Base-by-base conservation (phyloP, 352 stramenopile genomes). In the Phytophthora tubulina region DNA sequence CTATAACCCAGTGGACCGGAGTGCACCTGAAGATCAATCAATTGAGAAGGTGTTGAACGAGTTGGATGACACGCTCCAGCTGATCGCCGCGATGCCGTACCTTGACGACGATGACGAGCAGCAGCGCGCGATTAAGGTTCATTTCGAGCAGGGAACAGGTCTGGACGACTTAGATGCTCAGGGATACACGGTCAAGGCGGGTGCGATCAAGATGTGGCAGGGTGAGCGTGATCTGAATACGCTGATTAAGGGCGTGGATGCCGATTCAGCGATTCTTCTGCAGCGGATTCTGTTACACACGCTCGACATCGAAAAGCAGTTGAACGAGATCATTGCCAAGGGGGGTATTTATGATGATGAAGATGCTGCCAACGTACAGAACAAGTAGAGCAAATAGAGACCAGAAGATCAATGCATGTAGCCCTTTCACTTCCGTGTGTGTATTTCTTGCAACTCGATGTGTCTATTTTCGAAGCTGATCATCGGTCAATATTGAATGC, bases 271-370 rank as follows among this genome's bases (percentile, higher is more conserved):
- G 7, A 59, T 92, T 50, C 89, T 93, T 55, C 70, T 93, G 14
- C 84, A 92, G 75, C 86, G 86, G 21, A 91, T 93, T 55, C 72
- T 90, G 62, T 81, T 93, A 80, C 86, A 93, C 63, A 83, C 84
- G 45, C 67, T 85, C 36, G 75, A 79, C 56, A 91, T 91, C 33
- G 84, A 93, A 54, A 76, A 83, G 57, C 84, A 91, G 68, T 61
- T 93, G 56, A 69, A 72, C 33, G 82, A 90, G 50, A 63, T 81
- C 21, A 76, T 88, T 15, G 73, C 55, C 8, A 72, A 77, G 8
- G 64, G 44, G n/a, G 64, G 58, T 31, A 27, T 70, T 33, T 60
- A 75, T n/a, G 50, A 67, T 14, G 69, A 72, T 2, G 61, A 64
- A 2, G 57, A 79, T 17, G 63, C 4, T 41, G 44, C 31, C 21